A percentile compares a stretch with the other conserved stretches of the same genome.
Evolutionary conservation across 306 rosid genomes (phyloP).

Genomic region (Neltuma alba): DNA sequence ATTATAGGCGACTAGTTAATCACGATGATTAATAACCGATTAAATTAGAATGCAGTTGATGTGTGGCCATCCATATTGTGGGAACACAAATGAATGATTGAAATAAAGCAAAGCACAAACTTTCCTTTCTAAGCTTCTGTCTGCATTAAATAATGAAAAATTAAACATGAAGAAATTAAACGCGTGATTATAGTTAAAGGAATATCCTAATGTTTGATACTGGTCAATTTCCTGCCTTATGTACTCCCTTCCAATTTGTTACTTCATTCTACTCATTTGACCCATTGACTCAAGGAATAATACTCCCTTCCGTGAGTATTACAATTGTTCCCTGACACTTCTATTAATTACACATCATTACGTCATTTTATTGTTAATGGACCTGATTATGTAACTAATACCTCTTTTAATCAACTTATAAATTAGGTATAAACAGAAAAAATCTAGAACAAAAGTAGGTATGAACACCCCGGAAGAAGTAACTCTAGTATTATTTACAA

Average conservation of each 20-base stretch:
- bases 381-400: not conserved
- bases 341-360: not conserved
- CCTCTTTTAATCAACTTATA: not conserved
- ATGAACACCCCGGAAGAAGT: no score
- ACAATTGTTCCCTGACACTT: not conserved
- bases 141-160: slow-evolving; percentile 30
- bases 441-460: no score
- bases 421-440: not conserved
- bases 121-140: not conserved
- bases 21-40: not conserved
- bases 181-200: slow-evolving; percentile 20
- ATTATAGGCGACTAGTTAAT: not conserved
- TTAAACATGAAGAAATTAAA: slow-evolving; percentile 37
- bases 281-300: no score
- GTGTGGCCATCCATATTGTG: slow-evolving; percentile 34
- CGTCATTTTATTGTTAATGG: not conserved
- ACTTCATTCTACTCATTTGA: slow-evolving; percentile 12
- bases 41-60: slow-evolving; percentile 32
- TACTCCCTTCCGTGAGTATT: no score
- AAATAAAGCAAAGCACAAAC: not conserved
- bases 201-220: slow-evolving; percentile 34
- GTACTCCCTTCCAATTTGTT: slow-evolving; percentile 34
- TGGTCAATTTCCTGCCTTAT: slow-evolving; percentile 42
- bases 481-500: no score
- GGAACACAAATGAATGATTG: slow-evolving; percentile 24